Conservation (phyloP, 1,284 basidiomycete species). For the Marasmius oreades region DNA sequence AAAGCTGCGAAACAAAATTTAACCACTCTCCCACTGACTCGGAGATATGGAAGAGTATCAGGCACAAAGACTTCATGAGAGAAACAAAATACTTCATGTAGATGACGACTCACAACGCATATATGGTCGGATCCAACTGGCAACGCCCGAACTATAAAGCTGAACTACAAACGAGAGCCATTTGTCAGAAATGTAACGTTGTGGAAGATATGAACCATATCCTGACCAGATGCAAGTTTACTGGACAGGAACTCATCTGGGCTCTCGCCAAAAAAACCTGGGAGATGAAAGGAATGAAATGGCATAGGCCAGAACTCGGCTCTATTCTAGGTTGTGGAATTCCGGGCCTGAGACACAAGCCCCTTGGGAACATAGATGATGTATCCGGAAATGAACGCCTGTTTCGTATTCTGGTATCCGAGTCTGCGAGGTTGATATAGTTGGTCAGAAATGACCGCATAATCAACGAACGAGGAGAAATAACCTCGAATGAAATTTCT, state of each 20-base stretch:
- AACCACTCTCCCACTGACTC: neutral
- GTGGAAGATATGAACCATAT: conserved; percentile 24
- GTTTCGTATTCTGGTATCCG: neutral
- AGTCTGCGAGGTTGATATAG: neutral
- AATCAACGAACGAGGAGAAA: neutral
- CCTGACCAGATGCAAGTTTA: conserved; percentile 20
- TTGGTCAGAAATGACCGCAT: neutral
- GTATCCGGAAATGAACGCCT: no score
- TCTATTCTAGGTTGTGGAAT: conserved; percentile 8
- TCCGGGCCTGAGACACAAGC: neutral
- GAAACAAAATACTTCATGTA: conserved; percentile 25
- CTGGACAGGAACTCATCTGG: conserved; percentile 23
- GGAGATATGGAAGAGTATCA: conserved; percentile 13
- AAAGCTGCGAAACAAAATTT: neutral
- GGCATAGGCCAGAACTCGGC: conserved; percentile 14
- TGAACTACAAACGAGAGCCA: neutral
- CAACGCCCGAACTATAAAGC: neutral
- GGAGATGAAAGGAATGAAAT: no score
- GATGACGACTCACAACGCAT: conserved; percentile 24
- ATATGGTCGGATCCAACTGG: conserved; percentile 20
- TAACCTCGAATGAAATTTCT: neutral
- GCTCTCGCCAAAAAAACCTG: conserved; percentile 16
- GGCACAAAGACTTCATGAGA: conserved; percentile 16
- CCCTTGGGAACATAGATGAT: no score
- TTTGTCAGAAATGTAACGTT: neutral